phyloP scores from a whole-genome alignment of 140 eudicot genomes.

The Cichorium intybus region DNA sequence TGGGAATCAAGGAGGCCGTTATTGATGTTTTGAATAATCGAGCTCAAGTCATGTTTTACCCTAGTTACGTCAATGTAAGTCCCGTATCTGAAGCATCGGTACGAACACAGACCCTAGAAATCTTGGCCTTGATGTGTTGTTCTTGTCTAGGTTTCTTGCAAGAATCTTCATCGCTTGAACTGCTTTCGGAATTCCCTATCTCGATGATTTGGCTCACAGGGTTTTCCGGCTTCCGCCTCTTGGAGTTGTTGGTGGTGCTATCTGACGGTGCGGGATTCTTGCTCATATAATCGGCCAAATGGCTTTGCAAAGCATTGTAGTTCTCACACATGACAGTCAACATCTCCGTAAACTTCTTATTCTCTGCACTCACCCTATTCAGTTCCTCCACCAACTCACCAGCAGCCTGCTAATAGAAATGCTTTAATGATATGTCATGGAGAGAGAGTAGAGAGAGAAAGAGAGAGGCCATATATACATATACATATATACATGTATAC shows the following conservation, averaged over 20 bases:
- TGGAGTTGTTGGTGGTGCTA: slow-evolving; percentile 26
- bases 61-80: no score
- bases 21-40: no score
- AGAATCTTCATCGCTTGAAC: slow-evolving; percentile 82
- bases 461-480: no score
- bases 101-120: no score
- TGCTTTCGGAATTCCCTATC: slow-evolving; percentile 53
- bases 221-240: slow-evolving; percentile 54
- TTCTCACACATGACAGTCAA: slow-evolving; percentile 71
- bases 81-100: no score
- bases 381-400: no score
- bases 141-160: no score
- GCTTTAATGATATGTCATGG: neutral
- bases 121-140: no score
- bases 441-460: no score
- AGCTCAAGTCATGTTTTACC: no score
- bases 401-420: slow-evolving; percentile 26
- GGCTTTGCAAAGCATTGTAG: slow-evolving; percentile 53
- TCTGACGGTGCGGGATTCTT: slow-evolving; percentile 30
- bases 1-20: no score
- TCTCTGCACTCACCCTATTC: slow-evolving; percentile 67
- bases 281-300: slow-evolving; percentile 53
- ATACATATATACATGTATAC: neutral
- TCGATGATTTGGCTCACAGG: slow-evolving; percentile 20
- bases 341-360: slow-evolving; percentile 69